Conservation (phyloP, 192 early-diverging fungal species). For the Coemansia sp. region DNA sequence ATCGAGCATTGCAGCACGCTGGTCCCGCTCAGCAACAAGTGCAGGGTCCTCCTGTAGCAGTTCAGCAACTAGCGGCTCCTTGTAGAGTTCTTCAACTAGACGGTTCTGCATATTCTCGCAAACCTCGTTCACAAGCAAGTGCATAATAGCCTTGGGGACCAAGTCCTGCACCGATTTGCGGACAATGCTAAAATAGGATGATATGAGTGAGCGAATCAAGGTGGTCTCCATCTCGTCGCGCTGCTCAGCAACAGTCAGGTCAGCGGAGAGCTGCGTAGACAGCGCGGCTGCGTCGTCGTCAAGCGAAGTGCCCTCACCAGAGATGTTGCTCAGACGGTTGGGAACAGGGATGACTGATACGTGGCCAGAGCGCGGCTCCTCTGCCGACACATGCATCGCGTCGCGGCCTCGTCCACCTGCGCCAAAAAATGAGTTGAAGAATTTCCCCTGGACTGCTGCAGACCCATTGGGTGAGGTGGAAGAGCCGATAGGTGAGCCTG, state of each 20-base stretch:
- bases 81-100: constrained; percentile 71
- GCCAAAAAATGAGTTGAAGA: constrained; percentile 53
- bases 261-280: constrained; percentile 46
- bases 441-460: constrained; percentile 25
- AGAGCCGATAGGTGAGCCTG: constrained; percentile 33
- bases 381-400: constrained; percentile 34
- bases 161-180: constrained; percentile 78
- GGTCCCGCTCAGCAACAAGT: constrained; percentile 67
- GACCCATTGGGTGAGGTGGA: constrained; percentile 15
- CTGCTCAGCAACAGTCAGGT: constrained; percentile 48
- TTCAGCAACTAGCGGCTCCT: constrained; percentile 67
- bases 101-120: constrained; percentile 75
- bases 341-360: constrained; percentile 47
- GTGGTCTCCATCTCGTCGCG: constrained; percentile 77
- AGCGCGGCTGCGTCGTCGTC: constrained; percentile 47
- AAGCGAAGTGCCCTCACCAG: constrained; percentile 39
- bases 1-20: constrained; percentile 74
- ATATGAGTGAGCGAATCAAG: constrained; percentile 75
- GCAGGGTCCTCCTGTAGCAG: constrained; percentile 74
- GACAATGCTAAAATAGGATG: constrained; percentile 76
- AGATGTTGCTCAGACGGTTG: constrained; percentile 40
- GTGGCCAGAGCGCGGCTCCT: constrained; percentile 40
- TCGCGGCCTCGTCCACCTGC: constrained; percentile 30
- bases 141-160: constrained; percentile 83
- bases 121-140: constrained; percentile 72